phyloP scores from a whole-genome alignment of 2,329 filamentous ascomycete species.

The Xylariaceae sp. region DNA sequence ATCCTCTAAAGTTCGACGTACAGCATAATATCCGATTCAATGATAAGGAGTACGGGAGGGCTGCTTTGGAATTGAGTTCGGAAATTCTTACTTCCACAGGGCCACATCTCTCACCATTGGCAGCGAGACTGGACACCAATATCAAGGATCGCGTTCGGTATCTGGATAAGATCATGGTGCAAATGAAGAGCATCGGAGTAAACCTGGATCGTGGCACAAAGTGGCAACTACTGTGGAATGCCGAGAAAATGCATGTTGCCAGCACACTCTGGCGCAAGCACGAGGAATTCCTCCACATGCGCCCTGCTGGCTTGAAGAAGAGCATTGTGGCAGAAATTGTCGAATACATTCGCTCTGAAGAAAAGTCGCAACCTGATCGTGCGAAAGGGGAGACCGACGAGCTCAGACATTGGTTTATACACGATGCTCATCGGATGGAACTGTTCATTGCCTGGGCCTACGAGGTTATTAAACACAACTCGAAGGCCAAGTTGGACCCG shows the following conservation, averaged over 20 bases:
- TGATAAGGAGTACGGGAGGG: conserved; percentile 72
- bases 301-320: conserved; percentile 65
- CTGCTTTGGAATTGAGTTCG: conserved; percentile 77
- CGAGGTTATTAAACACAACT: conserved; percentile 75
- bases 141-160: conserved; percentile 75
- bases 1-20: conserved; percentile 83
- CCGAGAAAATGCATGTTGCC: conserved; percentile 87
- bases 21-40: conserved; percentile 71
- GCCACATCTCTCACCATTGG: conserved; percentile 72
- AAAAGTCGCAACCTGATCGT: conserved; percentile 70
- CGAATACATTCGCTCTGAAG: conserved; percentile 75
- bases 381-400: conserved; percentile 75
- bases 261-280: conserved; percentile 81
- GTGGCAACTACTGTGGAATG: conserved; percentile 86
- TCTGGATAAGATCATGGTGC: conserved; percentile 74
- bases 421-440: conserved; percentile 74
- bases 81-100: conserved; percentile 83
- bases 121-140: conserved; percentile 81
- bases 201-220: conserved; percentile 70
- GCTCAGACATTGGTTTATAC: conserved; percentile 85
- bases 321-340: conserved; percentile 77
- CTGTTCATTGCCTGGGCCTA: conserved; percentile 80
- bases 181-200: conserved; percentile 70
- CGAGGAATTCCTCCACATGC: conserved; percentile 68
- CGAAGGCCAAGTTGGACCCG: conserved; percentile 65